Evolutionary conservation across 2,329 filamentous ascomycete genomes (phyloP), one percentile per base, ranked within the genome.

Genomic region (Trematosphaeria pertusa): DNA sequence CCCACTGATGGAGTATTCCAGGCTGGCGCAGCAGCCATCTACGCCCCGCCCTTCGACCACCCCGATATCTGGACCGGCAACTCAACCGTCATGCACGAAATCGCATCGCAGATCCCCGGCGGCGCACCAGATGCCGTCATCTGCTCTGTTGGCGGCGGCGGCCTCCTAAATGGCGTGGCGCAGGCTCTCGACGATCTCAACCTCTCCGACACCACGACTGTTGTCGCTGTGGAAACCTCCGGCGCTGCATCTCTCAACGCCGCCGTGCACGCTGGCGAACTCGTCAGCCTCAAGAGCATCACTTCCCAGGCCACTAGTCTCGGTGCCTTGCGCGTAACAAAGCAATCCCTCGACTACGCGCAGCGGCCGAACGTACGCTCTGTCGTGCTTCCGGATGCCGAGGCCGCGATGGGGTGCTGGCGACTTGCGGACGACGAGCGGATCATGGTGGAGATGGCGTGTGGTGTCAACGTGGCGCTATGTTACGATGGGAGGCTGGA

Each of bases 401-500:
- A 94, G 62, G 92, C 93, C 0, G 90, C 89, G 15, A 82, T 86
- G 72, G 91, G 86, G 2, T 88, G 87, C 43, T 85, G 87, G 62
- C 78, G 83, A 18, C 86, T 97, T 52, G 87, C 89, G 8, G 88
- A 97, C 56, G 91, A 96, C 50, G 89, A 92, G 59, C 77, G 88
- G 19, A 74, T 93, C 46, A 76, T 96, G 46, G 89, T 96, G 3
- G 93, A 97, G 75, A 78, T 87, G 26, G 86, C 91, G 0, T 97
- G 93, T 68, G 91, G 92, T 1, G 91, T 93, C 5, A 88, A 87
- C 41, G 73, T 96, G 10, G 89, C 87, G 1, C 69, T 83, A 3
- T 85, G 79, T 48, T 91, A 90, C 61, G 82, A 82, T 31, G 84
- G 81, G 0, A 71, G 81, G 31, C 65, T 95, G 62, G 80, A 85